phyloP scores from a whole-genome alignment of 208 protist species.

The Wallacemonas collosoma region DNA sequence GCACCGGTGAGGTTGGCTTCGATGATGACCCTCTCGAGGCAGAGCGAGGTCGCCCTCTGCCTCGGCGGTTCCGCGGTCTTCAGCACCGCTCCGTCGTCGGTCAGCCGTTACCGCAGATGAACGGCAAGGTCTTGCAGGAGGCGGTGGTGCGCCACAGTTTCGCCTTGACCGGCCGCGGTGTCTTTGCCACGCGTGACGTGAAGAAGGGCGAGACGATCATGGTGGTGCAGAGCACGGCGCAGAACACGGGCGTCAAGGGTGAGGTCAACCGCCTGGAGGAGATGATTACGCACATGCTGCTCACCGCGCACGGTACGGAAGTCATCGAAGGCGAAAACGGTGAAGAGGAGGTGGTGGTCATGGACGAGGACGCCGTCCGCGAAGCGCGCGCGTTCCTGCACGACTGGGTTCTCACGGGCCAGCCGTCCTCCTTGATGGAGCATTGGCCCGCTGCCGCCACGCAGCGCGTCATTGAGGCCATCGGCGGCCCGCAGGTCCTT shows the following conservation, averaged over 20 bases:
- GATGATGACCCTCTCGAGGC: constrained; percentile 33
- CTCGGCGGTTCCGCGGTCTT: constrained; percentile 59
- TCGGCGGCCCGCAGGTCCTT: constrained; percentile 68
- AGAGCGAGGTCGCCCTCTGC: constrained; percentile 19
- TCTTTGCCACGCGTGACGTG: constrained; percentile 79
- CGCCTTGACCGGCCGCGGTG: constrained; percentile 71
- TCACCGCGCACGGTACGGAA: constrained; percentile 10
- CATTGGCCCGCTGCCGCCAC: constrained; percentile 71
- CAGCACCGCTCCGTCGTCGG: constrained; percentile 68
- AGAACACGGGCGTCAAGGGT: constrained; percentile 78
- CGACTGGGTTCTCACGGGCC: constrained; percentile 82
- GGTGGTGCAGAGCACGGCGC: constrained; percentile 80
- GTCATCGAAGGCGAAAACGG: constrained; percentile 10
- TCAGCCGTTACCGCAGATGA: constrained; percentile 59
- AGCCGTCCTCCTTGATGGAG: constrained; percentile 83
- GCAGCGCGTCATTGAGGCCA: constrained; percentile 58
- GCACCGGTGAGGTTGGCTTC: constrained; percentile 87
- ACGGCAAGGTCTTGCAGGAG: constrained; percentile 74
- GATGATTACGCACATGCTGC: constrained; percentile 58
- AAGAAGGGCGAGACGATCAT: constrained; percentile 79
- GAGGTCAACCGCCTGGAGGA: constrained; percentile 78
- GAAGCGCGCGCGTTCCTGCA: constrained; percentile 50
- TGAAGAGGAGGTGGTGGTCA: background rate
- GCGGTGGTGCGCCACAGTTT: constrained; percentile 80
- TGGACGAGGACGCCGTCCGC: constrained; percentile 10